Percentiles rank a stretch among this genome's conserved stretches.
Conservation (phyloP, 2,329 filamentous ascomycete genomes). For the Sporothrix pseudoabietina region DNA sequence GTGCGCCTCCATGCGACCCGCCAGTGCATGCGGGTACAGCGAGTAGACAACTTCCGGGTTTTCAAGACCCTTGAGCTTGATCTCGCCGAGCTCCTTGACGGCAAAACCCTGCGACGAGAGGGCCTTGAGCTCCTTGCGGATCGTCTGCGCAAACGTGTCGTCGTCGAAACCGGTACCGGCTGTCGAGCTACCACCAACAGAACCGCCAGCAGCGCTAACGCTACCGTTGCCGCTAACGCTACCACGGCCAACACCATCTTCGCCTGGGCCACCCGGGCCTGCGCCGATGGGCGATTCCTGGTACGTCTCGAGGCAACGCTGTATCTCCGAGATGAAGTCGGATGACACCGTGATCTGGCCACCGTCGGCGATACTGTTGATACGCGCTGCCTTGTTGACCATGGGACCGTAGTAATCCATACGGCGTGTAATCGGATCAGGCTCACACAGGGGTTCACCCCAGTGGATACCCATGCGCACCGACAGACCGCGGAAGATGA, state of each 20-base stretch:
- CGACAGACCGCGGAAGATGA: slow-evolving; percentile 92
- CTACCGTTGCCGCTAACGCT: background rate
- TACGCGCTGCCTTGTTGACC: slow-evolving; percentile 95
- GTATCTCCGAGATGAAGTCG: slow-evolving; percentile 95
- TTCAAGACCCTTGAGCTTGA: slow-evolving; percentile 93
- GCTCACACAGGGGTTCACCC: slow-evolving; percentile 91
- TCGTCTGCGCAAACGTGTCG: slow-evolving; percentile 71
- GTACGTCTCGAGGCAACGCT: slow-evolving; percentile 84
- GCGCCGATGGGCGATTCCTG: slow-evolving; percentile 68
- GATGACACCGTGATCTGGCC: slow-evolving; percentile 96
- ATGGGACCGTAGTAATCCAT: slow-evolving; percentile 99
- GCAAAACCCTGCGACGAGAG: slow-evolving; percentile 92
- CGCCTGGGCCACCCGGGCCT: background rate
- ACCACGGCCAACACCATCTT: background rate
- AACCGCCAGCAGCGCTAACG: background rate
- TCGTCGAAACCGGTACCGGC: slow-evolving; percentile 62
- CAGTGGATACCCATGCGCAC: slow-evolving; percentile 98
- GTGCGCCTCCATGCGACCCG: slow-evolving; percentile 75
- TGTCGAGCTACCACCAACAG: slow-evolving; percentile 37
- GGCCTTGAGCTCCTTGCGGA: slow-evolving; percentile 83
- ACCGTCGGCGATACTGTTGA: slow-evolving; percentile 91
- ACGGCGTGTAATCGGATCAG: slow-evolving; percentile 90
- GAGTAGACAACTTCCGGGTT: slow-evolving; percentile 96
- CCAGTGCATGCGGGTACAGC: slow-evolving; percentile 87
- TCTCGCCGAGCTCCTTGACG: slow-evolving; percentile 90